phyloP scores from a whole-genome alignment of 768 basidiomycete genomes.

The Termitomyces sp. region DNA sequence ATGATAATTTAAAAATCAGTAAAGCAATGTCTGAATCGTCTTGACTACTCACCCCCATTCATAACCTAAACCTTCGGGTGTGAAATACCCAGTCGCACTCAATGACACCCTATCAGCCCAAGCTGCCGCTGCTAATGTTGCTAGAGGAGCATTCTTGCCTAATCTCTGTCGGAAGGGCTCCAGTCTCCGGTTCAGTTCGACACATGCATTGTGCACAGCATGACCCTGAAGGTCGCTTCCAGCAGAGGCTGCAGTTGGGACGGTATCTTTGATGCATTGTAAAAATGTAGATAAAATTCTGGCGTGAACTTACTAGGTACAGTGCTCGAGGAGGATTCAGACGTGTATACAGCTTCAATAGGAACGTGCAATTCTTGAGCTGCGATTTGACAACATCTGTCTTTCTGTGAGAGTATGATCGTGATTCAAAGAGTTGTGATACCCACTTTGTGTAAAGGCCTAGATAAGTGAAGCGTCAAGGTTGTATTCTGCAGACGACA shows the following conservation, averaged over 20 bases:
- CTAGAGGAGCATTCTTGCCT: conserved; percentile 6
- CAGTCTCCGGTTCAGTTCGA: conserved; percentile 11
- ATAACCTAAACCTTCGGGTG: conserved; percentile 9
- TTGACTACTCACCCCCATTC: conserved; percentile 10
- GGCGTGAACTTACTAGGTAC: conserved; percentile 8
- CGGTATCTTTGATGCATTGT: background rate
- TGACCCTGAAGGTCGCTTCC: conserved; percentile 13
- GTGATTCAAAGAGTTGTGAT: background rate
- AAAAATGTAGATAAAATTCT: background rate
- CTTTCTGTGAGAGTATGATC: background rate
- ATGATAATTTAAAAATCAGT: background rate
- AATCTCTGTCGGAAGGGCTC: conserved; percentile 11
- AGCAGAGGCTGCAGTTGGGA: conserved; percentile 9
- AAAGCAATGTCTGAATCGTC: background rate
- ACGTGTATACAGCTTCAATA: conserved; percentile 10
- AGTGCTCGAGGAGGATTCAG: conserved; percentile 10
- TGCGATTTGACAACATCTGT: conserved; percentile 13
- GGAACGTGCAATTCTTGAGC: conserved; percentile 11
- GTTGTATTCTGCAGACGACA: background rate
- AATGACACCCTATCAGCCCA: conserved; percentile 11
- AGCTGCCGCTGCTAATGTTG: conserved; percentile 8
- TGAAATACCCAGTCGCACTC: conserved; percentile 11
- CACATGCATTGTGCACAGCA: conserved; percentile 14
- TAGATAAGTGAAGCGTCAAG: background rate
- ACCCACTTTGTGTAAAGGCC: conserved; percentile 2